Conservation (phyloP, 306 rosid genomes). For the Citrullus colocynthis region DNA sequence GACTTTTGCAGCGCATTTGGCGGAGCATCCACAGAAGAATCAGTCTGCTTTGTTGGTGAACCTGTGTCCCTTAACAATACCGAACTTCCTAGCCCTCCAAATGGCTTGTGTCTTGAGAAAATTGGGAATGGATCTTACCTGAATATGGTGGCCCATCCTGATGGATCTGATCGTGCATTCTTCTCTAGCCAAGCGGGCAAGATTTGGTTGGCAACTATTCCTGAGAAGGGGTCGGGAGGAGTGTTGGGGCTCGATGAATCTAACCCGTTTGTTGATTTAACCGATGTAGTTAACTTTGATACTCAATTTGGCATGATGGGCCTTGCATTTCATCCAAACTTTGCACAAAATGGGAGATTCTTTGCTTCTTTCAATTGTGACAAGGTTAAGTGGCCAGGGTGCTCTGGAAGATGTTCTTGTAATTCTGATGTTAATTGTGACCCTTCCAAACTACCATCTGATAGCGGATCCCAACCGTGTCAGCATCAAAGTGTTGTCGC, state of each 20-base stretch:
- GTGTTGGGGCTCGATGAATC: conserved; percentile 46
- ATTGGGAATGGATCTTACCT: conserved; percentile 87
- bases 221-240: conserved; percentile 60
- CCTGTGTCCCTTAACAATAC: conserved; percentile 47
- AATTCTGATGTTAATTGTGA: conserved; percentile 90
- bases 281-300: conserved; percentile 66
- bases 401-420: conserved; percentile 90
- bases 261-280: conserved; percentile 76
- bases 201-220: conserved; percentile 73
- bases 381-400: conserved; percentile 69
- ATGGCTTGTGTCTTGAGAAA: conserved; percentile 86
- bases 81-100: conserved; percentile 22
- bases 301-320: conserved; percentile 86
- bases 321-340: conserved; percentile 87
- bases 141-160: conserved; percentile 85
- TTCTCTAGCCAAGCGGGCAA: conserved; percentile 67
- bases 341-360: conserved; percentile 66
- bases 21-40: conserved; percentile 43
- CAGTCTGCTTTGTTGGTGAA: conserved; percentile 67
- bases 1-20: conserved; percentile 80
- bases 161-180: conserved; percentile 86
- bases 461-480: conserved; percentile 72
- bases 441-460: conserved; percentile 57
- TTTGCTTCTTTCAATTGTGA: conserved; percentile 93
- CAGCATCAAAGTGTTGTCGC: conserved; percentile 70